Evolutionary conservation across 1,284 basidiomycete species (phyloP).

Genomic region (Microbotryum saponariae): DNA sequence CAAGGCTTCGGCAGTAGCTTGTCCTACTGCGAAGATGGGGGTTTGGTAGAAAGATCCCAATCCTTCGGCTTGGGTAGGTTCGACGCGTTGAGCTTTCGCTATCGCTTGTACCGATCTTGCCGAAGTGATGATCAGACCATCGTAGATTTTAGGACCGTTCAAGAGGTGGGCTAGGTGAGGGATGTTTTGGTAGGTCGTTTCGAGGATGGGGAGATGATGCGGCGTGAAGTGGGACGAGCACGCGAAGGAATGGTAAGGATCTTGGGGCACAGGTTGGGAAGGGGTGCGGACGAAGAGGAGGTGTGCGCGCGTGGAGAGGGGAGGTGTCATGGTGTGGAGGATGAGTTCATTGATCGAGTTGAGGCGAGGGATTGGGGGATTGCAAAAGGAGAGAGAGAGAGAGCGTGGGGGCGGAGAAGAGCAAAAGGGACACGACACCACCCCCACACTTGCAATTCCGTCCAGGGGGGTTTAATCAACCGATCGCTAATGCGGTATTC

Average conservation of each 20-base stretch:
- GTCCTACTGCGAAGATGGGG: constrained; percentile 69
- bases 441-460: too few species aligned
- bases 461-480: too few species aligned
- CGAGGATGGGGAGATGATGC: constrained; percentile 57
- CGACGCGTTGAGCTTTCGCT: constrained; percentile 34
- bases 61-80: too few species aligned
- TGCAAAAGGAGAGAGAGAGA: not conserved
- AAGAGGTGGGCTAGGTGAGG: constrained; percentile 48
- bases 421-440: too few species aligned
- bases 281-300: constrained; percentile 34
- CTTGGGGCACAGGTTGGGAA: constrained; percentile 31
- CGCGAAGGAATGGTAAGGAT: constrained; percentile 49
- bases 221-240: constrained; percentile 20
- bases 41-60: constrained; percentile 30
- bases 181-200: constrained; percentile 53
- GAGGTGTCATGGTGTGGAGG: not conserved
- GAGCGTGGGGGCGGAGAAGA: not conserved
- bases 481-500: not conserved
- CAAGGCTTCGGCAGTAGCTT: constrained; percentile 50
- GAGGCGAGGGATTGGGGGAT: not conserved
- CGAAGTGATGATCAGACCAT: constrained; percentile 64
- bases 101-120: constrained; percentile 62
- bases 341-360: too few species aligned
- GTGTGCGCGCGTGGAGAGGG: not conserved
- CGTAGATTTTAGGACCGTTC: constrained; percentile 38